Percentiles rank a stretch among this genome's conserved stretches.
These are phyloP conservation scores for Posidonia australis DNA, from an alignment of 106 monocot species.

Conservation along the genomic window DNA sequence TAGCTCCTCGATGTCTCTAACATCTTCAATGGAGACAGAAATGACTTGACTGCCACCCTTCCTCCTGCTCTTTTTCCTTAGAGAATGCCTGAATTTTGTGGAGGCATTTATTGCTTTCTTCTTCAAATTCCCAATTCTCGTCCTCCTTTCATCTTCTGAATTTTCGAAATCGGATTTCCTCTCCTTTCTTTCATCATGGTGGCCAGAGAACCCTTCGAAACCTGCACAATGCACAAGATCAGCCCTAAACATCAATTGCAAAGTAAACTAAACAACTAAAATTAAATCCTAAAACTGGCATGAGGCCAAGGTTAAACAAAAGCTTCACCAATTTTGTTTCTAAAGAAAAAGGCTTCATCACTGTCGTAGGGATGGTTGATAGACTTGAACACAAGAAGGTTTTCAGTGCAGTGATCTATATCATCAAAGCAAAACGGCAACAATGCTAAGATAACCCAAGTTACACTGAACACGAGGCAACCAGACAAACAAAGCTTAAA, in stretches of 20 bases:
- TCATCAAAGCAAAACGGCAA: no score
- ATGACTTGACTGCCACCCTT: constrained; percentile 24
- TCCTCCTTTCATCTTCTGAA: constrained; percentile 66
- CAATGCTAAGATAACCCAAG: no score
- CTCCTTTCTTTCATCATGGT: constrained; percentile 52
- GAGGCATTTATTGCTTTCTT: constrained; percentile 68
- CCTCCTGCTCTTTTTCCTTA: constrained; percentile 42
- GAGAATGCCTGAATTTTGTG: constrained; percentile 58
- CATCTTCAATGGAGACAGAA: constrained; percentile 63
- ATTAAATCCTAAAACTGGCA: no score
- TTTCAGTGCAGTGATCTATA: no score
- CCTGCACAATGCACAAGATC: constrained; percentile 19
- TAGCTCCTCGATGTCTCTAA: constrained; percentile 55
- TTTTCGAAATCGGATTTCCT: constrained; percentile 60
- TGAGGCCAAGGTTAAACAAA: no score
- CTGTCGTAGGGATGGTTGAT: no score
- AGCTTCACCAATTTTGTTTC: no score
- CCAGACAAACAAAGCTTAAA: no score
- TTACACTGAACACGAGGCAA: no score
- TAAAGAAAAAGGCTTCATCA: no score
- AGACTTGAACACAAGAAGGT: no score
- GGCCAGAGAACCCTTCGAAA: constrained; percentile 41
- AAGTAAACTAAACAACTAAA: no score
- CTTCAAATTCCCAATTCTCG: constrained; percentile 52
- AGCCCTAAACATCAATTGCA: not conserved